Evolutionary conservation across 73 alveolate species (phyloP), one percentile per base, ranked within the genome.

Genomic region (Stentor roeselii): DNA sequence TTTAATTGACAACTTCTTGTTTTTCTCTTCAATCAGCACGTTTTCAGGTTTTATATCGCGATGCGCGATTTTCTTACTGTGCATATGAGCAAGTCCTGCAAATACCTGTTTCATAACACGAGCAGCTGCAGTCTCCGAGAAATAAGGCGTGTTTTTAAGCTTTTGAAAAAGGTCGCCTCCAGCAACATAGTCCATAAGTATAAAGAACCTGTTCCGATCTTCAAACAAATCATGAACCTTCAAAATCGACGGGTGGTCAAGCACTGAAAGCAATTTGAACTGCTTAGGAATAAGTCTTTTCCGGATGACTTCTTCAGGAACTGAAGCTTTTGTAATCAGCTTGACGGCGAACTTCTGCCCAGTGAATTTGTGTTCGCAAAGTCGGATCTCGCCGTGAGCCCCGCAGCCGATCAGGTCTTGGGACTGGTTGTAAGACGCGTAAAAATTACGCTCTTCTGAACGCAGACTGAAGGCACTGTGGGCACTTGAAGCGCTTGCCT

Each of bases 81-180:
- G 87, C 59, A 42, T 37, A 67, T 82, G 59, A 42, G 50, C 59
- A 3, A 82, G 41, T 0, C 59, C 87, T 82, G 84, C 31, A 15
- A 82, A 67, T 27, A 82, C 35, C 38, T 82, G 87, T 37, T 67
- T 82, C 84, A 82, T 74, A 31, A 42, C 61, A 27, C 41, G 15
- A 3, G 86, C 86, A 37, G 87, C 87, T 67, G n/a, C 30, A n/a
- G 38, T 82, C 86, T 82, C 87, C 27, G 87, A n/a, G 39, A 76
- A 41, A 74, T 78, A 74, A 3, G 61, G 75, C 60, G 27, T 58
- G n/a, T 30, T 83, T 60, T 30, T 59, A n/a, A 82, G 21, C 59
- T 59, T 60, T n/a, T 82, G 87, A 82, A 15, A 82, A 39, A 82
- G 59, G 36, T 82, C 84, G 3, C 87, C 87, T 60, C 87, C 87